Evolutionary conservation across 106 monocot genomes (phyloP).

Genomic region (Triglochin maritima): DNA sequence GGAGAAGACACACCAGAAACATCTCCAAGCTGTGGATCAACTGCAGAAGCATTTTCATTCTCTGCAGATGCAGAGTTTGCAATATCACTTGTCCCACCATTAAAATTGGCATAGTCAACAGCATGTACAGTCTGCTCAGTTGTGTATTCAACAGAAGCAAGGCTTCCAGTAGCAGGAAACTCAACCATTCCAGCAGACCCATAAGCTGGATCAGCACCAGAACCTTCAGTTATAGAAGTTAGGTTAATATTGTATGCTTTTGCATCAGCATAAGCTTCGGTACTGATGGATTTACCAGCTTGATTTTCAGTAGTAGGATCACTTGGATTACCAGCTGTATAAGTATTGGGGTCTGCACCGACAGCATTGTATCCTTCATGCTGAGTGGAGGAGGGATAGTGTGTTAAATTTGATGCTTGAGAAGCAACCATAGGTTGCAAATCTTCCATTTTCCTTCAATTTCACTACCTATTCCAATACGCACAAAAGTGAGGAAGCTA

Average conservation of each 20-base stretch:
- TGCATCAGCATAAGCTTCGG: not conserved
- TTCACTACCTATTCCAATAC: no score
- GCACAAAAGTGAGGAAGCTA: no score
- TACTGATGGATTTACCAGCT: not conserved
- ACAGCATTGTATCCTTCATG: not conserved
- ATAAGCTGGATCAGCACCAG: not conserved
- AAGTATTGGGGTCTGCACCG: not conserved
- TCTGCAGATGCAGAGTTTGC: not conserved
- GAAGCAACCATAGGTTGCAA: not conserved
- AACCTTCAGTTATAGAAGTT: not conserved
- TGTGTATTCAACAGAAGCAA: not conserved
- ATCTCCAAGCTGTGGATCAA: slow-evolving; percentile 1
- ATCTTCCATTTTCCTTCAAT: slow-evolving; percentile 4
- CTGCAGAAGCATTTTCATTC: slow-evolving; percentile 4
- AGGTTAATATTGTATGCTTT: not conserved
- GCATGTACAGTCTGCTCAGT: not conserved
- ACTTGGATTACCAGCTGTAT: not conserved
- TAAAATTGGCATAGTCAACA: not conserved
- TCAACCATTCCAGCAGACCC: not conserved
- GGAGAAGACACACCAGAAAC: not conserved
- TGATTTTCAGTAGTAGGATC: not conserved
- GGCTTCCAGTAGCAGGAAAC: not conserved
- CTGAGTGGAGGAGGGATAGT: slow-evolving; percentile 2
- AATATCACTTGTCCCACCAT: not conserved
- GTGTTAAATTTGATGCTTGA: not conserved